A percentile compares a stretch with the other conserved stretches of the same genome.
Conservation (phyloP, 352 stramenopile genomes). For the Phytophthora constricta region DNA sequence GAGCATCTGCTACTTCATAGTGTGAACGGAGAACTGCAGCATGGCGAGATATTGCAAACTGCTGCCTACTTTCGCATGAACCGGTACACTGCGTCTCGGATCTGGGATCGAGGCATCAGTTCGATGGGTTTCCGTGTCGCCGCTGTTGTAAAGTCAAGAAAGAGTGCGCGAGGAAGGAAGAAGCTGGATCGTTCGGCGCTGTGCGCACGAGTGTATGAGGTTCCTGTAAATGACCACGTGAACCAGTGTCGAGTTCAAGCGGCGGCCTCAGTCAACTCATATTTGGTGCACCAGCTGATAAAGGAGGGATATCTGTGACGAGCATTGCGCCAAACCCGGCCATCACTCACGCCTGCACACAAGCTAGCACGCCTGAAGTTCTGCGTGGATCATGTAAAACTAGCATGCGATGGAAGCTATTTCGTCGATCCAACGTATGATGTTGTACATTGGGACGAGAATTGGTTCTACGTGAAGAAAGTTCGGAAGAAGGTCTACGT, state of each 20-base stretch:
- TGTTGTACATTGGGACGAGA: slow-evolving; percentile 10
- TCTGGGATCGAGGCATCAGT: slow-evolving; percentile 5
- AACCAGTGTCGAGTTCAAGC: neutral
- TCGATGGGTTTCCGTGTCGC: slow-evolving; percentile 1
- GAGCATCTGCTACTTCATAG: slow-evolving; percentile 1
- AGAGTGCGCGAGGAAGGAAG: neutral
- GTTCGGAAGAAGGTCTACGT: slow-evolving; percentile 1
- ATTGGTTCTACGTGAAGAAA: slow-evolving; percentile 17
- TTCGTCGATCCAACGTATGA: slow-evolving; percentile 1
- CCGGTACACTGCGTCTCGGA: neutral
- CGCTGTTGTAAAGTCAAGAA: slow-evolving; percentile 2
- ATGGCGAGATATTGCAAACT: neutral
- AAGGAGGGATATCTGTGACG: slow-evolving; percentile 12
- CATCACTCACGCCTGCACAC: slow-evolving; percentile 1
- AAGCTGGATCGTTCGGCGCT: slow-evolving; percentile 1
- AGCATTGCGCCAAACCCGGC: slow-evolving; percentile 5
- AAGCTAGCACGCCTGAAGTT: neutral
- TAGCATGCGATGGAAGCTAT: neutral
- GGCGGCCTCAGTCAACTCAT: neutral
- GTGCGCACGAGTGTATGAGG: neutral
- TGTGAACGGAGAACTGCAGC: neutral
- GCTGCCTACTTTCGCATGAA: neutral
- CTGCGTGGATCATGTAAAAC: neutral
- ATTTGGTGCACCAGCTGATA: slow-evolving; percentile 7
- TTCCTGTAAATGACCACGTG: neutral